phyloP scores from a whole-genome alignment of 2,329 filamentous ascomycete genomes.

The Talaromyces marneffei region DNA sequence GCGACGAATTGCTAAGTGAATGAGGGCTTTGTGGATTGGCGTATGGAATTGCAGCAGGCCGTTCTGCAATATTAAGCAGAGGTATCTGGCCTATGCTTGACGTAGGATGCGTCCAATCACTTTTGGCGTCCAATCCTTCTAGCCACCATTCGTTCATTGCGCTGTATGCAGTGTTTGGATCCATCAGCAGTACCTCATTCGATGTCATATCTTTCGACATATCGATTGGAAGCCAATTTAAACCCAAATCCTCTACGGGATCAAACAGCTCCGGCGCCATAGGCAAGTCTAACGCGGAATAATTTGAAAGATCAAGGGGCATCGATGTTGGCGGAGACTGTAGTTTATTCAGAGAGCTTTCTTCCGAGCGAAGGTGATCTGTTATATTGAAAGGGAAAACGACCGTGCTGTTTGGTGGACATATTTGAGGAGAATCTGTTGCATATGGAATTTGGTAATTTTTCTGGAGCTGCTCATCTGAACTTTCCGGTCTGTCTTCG shows the following conservation, averaged over 20 bases:
- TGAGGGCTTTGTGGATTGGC: conserved; percentile 19
- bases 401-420: background rate
- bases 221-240: conserved; percentile 36
- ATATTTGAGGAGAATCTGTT: conserved; percentile 13
- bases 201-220: conserved; percentile 21
- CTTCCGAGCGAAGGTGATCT: background rate
- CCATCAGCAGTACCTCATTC: conserved; percentile 15
- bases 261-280: conserved; percentile 25
- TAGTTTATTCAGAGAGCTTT: background rate
- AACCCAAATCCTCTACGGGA: conserved; percentile 25
- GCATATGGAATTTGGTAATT: conserved; percentile 12
- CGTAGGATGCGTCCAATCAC: conserved; percentile 26
- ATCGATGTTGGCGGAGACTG: background rate
- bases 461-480: conserved; percentile 10
- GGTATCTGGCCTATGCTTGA: conserved; percentile 17
- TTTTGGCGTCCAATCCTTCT: conserved; percentile 18
- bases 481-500: background rate
- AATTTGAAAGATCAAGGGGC: conserved; percentile 19
- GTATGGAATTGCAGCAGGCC: conserved; percentile 18
- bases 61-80: conserved; percentile 18
- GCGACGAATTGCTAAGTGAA: conserved; percentile 18
- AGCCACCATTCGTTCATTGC: conserved; percentile 17
- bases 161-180: conserved; percentile 16
- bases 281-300: conserved; percentile 19
- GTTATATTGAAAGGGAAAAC: background rate